Evolutionary conservation across 306 rosid species (phyloP), one percentile per base, ranked within the genome.

Genomic region (Corylus heterophylla): DNA sequence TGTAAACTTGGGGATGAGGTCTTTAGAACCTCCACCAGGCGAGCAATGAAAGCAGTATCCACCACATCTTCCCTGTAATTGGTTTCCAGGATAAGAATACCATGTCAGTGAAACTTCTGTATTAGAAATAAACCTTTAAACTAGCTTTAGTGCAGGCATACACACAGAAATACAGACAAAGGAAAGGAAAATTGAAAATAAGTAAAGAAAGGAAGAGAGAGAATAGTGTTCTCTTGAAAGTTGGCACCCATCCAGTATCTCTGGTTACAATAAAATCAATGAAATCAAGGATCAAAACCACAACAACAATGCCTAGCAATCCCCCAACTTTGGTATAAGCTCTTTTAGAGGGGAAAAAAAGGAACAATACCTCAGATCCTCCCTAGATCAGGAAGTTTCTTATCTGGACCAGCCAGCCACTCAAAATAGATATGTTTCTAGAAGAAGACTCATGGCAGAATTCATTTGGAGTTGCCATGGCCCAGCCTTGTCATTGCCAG

Each of bases 1-100:
- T 94, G 97, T 82, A 92, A 83, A 81, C 25, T 86, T 62, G 90
- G 90, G 44, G 87, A 71, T 64, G 93, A 82, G 47, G 86, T 79
- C 87, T 92, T 92, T 69, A 94, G 87, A 78, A 91, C 89, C 83
- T 90, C 92, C 78, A 92, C 88, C 29, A 94, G 89, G 74, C 79
- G 82, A 59, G 90, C 82, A 62, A 90, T 71, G 69, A 85, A 82
- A 70, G 44, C 82, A 62, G 84, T 66, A 66, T 90, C 92, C n/a
- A 92, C 84, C 87, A 88, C 78, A 87, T 71, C 74, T 48, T 85
- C 84, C 92, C 98, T 94, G 84, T 71, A 81, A 72, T 3, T 47
- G 13, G 27, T 37, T 63, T 39, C 59, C 22, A 62, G 20, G 1
- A 61, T 14, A 80, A 78, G 14, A 39, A 67, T 37, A 39, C 51